Conservation (phyloP, 495 filamentous ascomycete genomes). For the Trichoderma virens region DNA sequence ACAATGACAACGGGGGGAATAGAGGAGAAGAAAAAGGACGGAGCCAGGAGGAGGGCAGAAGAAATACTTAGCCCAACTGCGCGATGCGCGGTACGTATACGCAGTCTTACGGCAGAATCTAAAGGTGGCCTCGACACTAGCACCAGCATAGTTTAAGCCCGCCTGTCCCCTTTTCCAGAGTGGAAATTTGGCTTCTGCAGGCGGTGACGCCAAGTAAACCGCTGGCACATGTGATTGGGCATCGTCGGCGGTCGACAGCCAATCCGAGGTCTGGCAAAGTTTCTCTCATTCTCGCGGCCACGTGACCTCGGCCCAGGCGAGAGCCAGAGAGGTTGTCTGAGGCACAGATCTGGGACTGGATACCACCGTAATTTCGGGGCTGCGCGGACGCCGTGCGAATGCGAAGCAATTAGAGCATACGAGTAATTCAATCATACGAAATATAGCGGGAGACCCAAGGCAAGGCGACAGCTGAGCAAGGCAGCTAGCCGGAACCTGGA, state of each 20-base stretch:
- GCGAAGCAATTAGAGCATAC: not conserved
- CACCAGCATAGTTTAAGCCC: not conserved
- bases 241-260: not conserved
- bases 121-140: not conserved
- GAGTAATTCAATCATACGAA: not conserved
- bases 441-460: not conserved
- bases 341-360: not conserved
- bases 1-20: not conserved
- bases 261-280: not conserved
- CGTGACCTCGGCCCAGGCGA: not conserved
- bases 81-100: not conserved
- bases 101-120: not conserved
- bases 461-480: not conserved
- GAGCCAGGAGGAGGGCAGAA: conserved; percentile 13
- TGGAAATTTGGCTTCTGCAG: conserved; percentile 3
- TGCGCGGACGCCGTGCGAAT: not conserved
- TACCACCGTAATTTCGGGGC: not conserved
- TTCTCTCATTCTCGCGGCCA: not conserved
- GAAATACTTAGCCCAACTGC: not conserved
- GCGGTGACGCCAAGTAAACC: not conserved
- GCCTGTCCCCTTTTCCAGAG: conserved; percentile 4
- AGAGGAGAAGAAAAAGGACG: conserved; percentile 21
- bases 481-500: not conserved
- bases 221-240: conserved; percentile 5
- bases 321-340: too few species aligned